Evolutionary conservation across 2,329 filamentous ascomycete species (phyloP).

Genomic region (Aureobasidium leucospermi): DNA sequence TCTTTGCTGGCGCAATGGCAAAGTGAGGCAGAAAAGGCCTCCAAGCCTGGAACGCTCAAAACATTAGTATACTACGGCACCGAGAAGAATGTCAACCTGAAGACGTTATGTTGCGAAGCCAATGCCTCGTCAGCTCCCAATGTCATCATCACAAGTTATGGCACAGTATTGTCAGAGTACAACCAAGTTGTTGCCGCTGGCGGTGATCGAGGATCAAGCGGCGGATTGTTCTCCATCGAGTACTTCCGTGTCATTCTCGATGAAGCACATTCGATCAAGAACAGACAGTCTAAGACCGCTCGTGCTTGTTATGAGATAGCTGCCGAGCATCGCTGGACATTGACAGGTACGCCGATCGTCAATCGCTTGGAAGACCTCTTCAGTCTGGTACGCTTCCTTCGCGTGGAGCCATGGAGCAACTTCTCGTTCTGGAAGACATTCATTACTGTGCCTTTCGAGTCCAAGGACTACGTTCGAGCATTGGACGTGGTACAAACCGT

Average conservation of each 20-base stretch:
- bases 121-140: constrained; percentile 75
- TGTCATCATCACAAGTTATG: constrained; percentile 91
- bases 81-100: constrained; percentile 74
- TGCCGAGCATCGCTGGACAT: constrained; percentile 79
- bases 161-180: constrained; percentile 83
- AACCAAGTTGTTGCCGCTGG: constrained; percentile 61
- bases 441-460: constrained; percentile 94
- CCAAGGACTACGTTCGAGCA: constrained; percentile 85
- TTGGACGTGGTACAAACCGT: constrained; percentile 97
- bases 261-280: constrained; percentile 91
- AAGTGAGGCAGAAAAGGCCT: constrained; percentile 87
- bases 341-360: constrained; percentile 94
- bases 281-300: constrained; percentile 78
- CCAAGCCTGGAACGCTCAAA: constrained; percentile 72
- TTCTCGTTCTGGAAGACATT: constrained; percentile 99
- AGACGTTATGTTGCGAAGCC: constrained; percentile 65
- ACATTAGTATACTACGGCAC: constrained; percentile 85
- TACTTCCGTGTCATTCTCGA: constrained; percentile 96
- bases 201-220: constrained; percentile 56
- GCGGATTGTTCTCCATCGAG: constrained; percentile 76
- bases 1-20: constrained; percentile 96
- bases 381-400: constrained; percentile 82
- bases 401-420: constrained; percentile 96
- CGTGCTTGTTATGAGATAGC: constrained; percentile 88
- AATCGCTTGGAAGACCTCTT: constrained; percentile 94